These are phyloP conservation scores for Scleroderma citrinum DNA, from an alignment of 768 basidiomycete species.

Conservation along the genomic window DNA sequence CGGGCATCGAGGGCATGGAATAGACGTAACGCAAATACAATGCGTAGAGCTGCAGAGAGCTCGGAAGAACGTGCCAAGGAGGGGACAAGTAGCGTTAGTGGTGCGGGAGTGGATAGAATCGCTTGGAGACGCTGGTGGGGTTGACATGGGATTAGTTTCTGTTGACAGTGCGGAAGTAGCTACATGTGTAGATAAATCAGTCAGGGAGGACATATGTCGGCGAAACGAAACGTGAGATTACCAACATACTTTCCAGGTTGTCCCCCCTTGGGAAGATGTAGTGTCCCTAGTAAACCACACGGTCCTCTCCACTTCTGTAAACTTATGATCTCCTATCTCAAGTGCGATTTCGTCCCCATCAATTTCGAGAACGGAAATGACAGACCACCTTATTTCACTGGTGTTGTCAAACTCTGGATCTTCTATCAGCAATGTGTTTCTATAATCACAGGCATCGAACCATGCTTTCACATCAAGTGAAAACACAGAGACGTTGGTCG, in stretches of 20 bases:
- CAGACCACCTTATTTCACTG: not conserved
- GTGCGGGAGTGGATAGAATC: constrained; percentile 49
- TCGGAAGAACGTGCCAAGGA: constrained; percentile 28
- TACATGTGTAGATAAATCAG: constrained; percentile 7
- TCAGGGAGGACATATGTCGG: not conserved
- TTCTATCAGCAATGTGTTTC: not conserved
- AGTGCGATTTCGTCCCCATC: constrained; percentile 8
- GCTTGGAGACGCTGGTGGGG: constrained; percentile 56
- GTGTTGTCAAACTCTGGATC: not conserved
- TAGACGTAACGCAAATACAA: constrained; percentile 60
- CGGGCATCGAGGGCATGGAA: constrained; percentile 69
- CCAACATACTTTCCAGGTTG: constrained; percentile 20
- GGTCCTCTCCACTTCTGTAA: not conserved
- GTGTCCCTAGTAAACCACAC: constrained; percentile 9
- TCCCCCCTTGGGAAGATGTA: not conserved
- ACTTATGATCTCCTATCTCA: not conserved
- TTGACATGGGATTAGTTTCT: constrained; percentile 12
- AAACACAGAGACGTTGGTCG: constrained; percentile 22
- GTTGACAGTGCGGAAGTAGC: not conserved
- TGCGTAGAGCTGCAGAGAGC: constrained; percentile 51
- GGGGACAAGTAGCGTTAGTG: constrained; percentile 54
- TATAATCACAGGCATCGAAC: not conserved
- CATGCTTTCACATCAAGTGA: constrained; percentile 11
- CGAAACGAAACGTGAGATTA: not conserved
- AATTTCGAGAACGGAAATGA: constrained; percentile 4